Percentiles rank a stretch among this genome's conserved stretches.
phyloP scores from a whole-genome alignment of 2,329 filamentous ascomycete species.

The Sclerotinia glacialis region DNA sequence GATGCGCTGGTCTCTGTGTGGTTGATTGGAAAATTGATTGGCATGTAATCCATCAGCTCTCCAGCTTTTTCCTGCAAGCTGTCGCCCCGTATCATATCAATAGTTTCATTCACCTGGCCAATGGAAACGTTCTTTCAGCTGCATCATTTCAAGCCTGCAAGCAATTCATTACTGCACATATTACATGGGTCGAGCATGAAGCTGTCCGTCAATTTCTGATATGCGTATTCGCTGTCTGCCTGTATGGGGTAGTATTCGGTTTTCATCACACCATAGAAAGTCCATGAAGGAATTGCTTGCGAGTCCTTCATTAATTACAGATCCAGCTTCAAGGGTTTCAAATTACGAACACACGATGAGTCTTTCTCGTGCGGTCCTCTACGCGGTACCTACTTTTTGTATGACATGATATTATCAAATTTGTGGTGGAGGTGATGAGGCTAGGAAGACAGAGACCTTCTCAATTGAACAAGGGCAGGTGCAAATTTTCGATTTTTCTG shows the following conservation, averaged over 20 bases:
- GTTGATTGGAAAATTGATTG: constrained; percentile 20
- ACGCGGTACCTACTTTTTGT: constrained; percentile 10
- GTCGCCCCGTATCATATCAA: constrained; percentile 21
- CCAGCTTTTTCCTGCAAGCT: constrained; percentile 14
- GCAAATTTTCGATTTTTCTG: constrained; percentile 13
- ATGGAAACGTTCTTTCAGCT: not conserved
- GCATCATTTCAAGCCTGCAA: constrained; percentile 14
- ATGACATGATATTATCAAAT: constrained; percentile 3
- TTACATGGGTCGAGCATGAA: constrained; percentile 12
- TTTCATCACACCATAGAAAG: constrained; percentile 21
- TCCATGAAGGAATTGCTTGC: not conserved
- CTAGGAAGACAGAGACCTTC: constrained; percentile 5
- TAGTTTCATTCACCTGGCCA: constrained; percentile 19
- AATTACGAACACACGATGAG: constrained; percentile 16
- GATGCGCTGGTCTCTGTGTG: constrained; percentile 21
- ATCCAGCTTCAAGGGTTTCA: constrained; percentile 7
- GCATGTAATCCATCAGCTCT: constrained; percentile 14
- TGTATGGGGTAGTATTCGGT: not conserved
- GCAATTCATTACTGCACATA: constrained; percentile 18
- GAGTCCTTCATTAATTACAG: constrained; percentile 1
- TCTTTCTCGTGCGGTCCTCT: constrained; percentile 6
- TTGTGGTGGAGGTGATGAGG: constrained; percentile 11
- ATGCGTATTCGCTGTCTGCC: not conserved
- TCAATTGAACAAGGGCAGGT: constrained; percentile 3
- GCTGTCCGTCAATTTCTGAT: constrained; percentile 1